These are phyloP conservation scores for Coemansia sp. DNA, from an alignment of 192 early-diverging fungal genomes.

Conservation along the genomic window DNA sequence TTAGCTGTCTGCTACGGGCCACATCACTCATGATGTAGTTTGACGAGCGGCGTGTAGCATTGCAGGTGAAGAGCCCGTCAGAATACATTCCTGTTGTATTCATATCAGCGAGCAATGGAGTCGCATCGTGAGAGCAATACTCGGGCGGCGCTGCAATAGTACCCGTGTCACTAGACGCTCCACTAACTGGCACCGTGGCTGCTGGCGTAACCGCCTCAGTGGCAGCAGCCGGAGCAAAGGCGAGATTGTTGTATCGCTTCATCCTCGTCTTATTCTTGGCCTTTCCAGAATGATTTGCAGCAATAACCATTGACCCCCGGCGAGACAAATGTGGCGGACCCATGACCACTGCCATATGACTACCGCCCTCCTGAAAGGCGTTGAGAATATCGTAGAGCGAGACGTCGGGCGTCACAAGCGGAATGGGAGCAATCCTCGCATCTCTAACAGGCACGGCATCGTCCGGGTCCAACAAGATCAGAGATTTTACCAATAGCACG, in stretches of 20 bases:
- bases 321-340: constrained; percentile 33
- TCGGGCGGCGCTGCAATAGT: constrained; percentile 8
- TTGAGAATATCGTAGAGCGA: constrained; percentile 76
- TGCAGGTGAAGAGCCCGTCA: neutral
- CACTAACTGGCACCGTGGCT: neutral
- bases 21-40: constrained; percentile 15
- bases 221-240: neutral
- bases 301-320: constrained; percentile 3
- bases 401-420: constrained; percentile 49
- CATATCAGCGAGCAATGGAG: constrained; percentile 9
- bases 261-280: neutral
- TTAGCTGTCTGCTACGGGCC: neutral
- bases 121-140: neutral
- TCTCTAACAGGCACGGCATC: constrained; percentile 68
- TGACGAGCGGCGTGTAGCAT: neutral
- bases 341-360: constrained; percentile 77
- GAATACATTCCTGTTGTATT: neutral
- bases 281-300: neutral
- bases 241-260: constrained; percentile 7
- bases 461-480: constrained; percentile 77
- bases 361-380: constrained; percentile 82
- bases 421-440: constrained; percentile 57
- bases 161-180: neutral
- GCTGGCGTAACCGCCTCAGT: neutral
- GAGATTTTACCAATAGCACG: constrained; percentile 75